phyloP scores from a whole-genome alignment of 345 rosid genomes.

The Theobroma cacao region DNA sequence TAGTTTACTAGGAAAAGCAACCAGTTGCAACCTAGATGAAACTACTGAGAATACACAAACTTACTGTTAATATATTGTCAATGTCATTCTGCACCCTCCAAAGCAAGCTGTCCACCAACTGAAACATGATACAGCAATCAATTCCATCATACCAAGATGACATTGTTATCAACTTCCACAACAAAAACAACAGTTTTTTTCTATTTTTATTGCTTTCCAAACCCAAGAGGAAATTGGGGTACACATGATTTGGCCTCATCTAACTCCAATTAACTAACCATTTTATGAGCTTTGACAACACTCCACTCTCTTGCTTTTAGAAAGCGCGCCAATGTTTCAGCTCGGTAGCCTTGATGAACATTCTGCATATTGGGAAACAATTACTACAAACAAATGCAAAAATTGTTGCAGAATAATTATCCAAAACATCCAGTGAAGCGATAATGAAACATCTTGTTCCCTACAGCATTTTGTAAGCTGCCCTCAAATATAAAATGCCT shows the following conservation, averaged over 20 bases:
- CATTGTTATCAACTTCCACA: neutral
- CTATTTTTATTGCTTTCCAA: neutral
- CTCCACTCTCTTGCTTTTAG: constrained; percentile 76
- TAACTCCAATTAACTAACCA: constrained; percentile 40
- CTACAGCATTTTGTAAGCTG: neutral
- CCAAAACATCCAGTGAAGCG: neutral
- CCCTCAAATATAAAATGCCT: neutral
- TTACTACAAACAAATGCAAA: neutral
- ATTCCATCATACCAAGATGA: neutral
- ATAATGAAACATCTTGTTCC: neutral
- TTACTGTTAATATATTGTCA: constrained; percentile 70
- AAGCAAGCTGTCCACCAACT: constrained; percentile 80
- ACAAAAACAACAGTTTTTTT: neutral
- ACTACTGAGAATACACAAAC: constrained; percentile 24
- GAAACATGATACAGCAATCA: constrained; percentile 20
- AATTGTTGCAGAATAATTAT: neutral
- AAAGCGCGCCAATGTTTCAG: constrained; percentile 60
- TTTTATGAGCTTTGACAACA: constrained; percentile 67
- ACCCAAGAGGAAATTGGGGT: neutral
- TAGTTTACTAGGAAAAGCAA: constrained; percentile 4
- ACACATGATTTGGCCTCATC: neutral
- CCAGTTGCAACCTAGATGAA: neutral
- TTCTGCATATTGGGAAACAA: constrained; percentile 39
- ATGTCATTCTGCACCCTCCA: constrained; percentile 92
- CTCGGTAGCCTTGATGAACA: constrained; percentile 63